These are phyloP conservation scores for Pseudopyricularia cyperi DNA, from an alignment of 2,329 filamentous ascomycete species.

Conservation along the genomic window DNA sequence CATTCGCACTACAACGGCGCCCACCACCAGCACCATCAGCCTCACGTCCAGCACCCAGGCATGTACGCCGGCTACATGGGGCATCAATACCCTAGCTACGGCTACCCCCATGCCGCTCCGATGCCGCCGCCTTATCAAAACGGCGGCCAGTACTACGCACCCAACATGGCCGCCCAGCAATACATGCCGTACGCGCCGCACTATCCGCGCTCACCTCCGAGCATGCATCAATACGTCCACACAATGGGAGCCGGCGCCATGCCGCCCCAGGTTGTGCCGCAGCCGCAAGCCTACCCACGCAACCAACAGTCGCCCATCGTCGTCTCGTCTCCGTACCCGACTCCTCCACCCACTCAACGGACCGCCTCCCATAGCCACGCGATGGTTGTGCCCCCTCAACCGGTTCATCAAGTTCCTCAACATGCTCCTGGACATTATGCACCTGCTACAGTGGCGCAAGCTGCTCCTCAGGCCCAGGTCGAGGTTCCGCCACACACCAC, in stretches of 20 bases:
- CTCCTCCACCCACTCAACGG: constrained; percentile 29
- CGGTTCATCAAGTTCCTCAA: neutral
- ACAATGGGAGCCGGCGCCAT: constrained; percentile 31
- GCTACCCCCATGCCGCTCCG: constrained; percentile 25
- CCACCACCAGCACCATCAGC: constrained; percentile 8
- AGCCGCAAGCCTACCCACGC: constrained; percentile 32
- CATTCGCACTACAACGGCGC: constrained; percentile 10
- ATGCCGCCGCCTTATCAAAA: constrained; percentile 48
- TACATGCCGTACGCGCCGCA: constrained; percentile 34
- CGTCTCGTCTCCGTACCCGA: constrained; percentile 43
- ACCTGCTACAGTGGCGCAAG: neutral
- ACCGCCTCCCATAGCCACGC: constrained; percentile 8
- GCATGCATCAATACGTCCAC: constrained; percentile 41
- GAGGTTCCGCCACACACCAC: neutral
- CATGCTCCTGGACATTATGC: neutral
- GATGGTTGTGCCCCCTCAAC: constrained; percentile 1
- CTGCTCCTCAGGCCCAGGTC: neutral
- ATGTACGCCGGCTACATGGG: constrained; percentile 38
- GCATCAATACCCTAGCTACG: constrained; percentile 33
- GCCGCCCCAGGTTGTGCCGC: constrained; percentile 14
- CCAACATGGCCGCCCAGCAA: constrained; percentile 20
- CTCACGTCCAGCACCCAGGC: constrained; percentile 22
- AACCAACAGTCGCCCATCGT: constrained; percentile 31
- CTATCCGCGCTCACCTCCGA: constrained; percentile 34
- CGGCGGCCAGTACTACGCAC: constrained; percentile 13